Percentiles rank a stretch among this genome's conserved stretches.
phyloP scores from a whole-genome alignment of 306 rosid genomes.

The Pterocarpus santalinus region DNA sequence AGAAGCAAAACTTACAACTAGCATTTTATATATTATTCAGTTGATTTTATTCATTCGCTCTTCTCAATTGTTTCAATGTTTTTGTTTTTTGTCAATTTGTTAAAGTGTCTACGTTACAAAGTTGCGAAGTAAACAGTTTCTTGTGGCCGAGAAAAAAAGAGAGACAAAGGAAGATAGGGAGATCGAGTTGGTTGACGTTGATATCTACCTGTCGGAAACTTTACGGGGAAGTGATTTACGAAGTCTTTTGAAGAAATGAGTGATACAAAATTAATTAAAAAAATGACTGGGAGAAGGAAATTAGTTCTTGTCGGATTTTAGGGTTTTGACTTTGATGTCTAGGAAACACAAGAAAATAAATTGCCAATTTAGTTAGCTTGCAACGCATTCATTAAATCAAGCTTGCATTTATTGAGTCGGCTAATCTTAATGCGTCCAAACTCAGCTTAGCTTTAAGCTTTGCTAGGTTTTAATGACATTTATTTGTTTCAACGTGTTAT shows the following conservation, averaged over 20 bases:
- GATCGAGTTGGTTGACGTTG: slow-evolving; percentile 48
- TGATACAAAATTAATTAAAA: not conserved
- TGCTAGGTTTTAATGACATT: not conserved
- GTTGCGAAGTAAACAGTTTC: slow-evolving; percentile 41
- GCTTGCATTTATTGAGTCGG: not conserved
- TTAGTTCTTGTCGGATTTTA: not conserved
- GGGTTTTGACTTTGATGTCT: slow-evolving; percentile 32
- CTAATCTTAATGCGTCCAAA: not conserved
- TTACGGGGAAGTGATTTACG: slow-evolving; percentile 15
- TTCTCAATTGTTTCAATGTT: not conserved
- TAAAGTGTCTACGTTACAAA: not conserved
- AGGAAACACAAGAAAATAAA: not conserved
- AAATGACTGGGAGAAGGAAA: not conserved
- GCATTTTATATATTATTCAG: not conserved
- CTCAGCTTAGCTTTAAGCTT: slow-evolving; percentile 5
- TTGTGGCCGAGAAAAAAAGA: slow-evolving; percentile 35
- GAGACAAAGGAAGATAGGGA: not conserved
- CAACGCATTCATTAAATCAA: slow-evolving; percentile 22
- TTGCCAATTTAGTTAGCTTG: slow-evolving; percentile 47
- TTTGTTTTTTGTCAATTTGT: not conserved
- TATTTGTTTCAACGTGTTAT: too few species aligned
- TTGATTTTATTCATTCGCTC: not conserved
- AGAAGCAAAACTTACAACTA: slow-evolving; percentile 44
- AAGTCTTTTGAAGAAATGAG: not conserved
- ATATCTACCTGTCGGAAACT: slow-evolving; percentile 55